Evolutionary conservation across 2,329 filamentous ascomycete species (phyloP).

Genomic region (Sarocladium kiliense): DNA sequence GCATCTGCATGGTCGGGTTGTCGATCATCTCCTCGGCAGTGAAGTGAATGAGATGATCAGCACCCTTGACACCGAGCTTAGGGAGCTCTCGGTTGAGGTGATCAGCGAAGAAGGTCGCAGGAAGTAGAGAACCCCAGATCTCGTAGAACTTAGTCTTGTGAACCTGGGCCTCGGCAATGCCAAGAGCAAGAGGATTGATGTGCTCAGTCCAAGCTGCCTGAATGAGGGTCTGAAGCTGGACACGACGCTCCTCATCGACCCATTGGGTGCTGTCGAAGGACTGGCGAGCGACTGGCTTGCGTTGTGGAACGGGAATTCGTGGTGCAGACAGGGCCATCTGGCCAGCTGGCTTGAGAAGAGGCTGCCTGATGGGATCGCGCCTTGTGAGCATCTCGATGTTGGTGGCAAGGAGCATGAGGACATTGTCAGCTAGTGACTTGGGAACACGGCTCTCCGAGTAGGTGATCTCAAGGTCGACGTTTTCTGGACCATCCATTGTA

Average conservation of each 20-base stretch:
- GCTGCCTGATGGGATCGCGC: constrained; percentile 39
- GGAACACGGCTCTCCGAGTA: constrained; percentile 41
- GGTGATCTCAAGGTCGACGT: constrained; percentile 36
- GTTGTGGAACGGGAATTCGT: constrained; percentile 33
- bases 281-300: constrained; percentile 14
- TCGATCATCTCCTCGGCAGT: constrained; percentile 44
- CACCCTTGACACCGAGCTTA: constrained; percentile 27
- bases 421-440: constrained; percentile 35
- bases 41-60: constrained; percentile 31
- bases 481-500: constrained; percentile 27
- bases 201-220: constrained; percentile 38
- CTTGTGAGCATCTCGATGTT: constrained; percentile 41
- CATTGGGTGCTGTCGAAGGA: constrained; percentile 14
- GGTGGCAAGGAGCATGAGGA: constrained; percentile 39
- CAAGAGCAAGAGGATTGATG: constrained; percentile 32
- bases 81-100: constrained; percentile 38
- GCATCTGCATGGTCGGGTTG: constrained; percentile 43
- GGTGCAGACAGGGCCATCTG: constrained; percentile 31
- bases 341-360: constrained; percentile 36
- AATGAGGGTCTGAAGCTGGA: constrained; percentile 35
- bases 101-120: constrained; percentile 40
- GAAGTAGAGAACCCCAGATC: constrained; percentile 43
- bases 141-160: constrained; percentile 45
- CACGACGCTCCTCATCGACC: constrained; percentile 29
- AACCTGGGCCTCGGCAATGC: constrained; percentile 35